Evolutionary conservation across 768 basidiomycete genomes (phyloP), one percentile per base, ranked within the genome.

Genomic region (Auriscalpium vulgare): DNA sequence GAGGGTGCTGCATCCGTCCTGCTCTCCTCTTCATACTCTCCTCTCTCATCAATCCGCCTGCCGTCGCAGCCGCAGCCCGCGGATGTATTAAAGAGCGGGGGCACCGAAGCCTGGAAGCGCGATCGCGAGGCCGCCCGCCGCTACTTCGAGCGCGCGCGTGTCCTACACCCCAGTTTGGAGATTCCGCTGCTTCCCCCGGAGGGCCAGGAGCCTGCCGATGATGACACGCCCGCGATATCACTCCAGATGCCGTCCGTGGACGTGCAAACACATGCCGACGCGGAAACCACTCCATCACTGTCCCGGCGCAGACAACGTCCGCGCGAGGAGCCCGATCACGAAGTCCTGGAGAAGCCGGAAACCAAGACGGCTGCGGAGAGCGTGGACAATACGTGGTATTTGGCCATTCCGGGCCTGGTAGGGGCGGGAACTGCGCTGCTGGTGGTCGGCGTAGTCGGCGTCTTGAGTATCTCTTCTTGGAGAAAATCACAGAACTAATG

Each of bases 371-470:
- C 69, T 75, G 71, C 63, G 50, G 80, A 82, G 19, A 83, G 84
- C 37, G 74, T 85, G 40, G 87, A 89, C 54, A 80, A 75, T 68
- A 77, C 87, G 21, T 91, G 89, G 89, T 91, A 88, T 63, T 63
- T 91, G 50, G 87, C 88, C 57, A 72, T 91, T 43, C 89, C 89
- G 4, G 84, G 87, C 23, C 68, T 91, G 59, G 83, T 91, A 8
- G 89, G 89, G 9, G 89, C 88, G 23, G 89, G 88, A n/a, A 90
- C 88, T 19, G 89, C 89, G 46, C 65, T 91, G 54, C 75, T 90
- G 45, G 85, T 90, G 19, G 84, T 88, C 19, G 86, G 87, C 0
- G 84, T 88, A 37, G 83, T 91, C 19, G 87, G 88, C 3, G 85
- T 85, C 7, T 69, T 91, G 60, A 87, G 88, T 59, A 81, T 91